phyloP scores from a whole-genome alignment of 1,139 yeast genomes.

The Meyerozyma guilliermondii region DNA sequence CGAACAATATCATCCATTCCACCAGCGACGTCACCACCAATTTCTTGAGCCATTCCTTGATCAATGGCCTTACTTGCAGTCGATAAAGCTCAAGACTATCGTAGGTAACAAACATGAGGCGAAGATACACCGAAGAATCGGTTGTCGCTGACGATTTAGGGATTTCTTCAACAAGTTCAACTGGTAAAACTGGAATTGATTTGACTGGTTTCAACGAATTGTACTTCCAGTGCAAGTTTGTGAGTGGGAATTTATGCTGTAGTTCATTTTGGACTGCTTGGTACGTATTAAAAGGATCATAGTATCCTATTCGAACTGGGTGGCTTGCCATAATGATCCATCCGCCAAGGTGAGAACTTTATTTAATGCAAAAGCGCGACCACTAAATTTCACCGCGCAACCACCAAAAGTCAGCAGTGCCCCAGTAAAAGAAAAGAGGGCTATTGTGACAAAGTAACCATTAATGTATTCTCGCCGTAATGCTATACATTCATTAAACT shows the following conservation, averaged over 20 bases:
- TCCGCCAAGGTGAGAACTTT: not conserved
- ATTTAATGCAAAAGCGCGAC: not conserved
- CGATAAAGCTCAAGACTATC: constrained; percentile 71
- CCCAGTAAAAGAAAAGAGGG: too few species aligned
- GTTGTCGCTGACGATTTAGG: constrained; percentile 22
- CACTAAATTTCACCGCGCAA: too few species aligned
- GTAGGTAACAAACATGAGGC: constrained; percentile 65
- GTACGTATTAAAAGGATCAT: constrained; percentile 78
- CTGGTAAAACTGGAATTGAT: constrained; percentile 61
- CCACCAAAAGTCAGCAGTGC: too few species aligned
- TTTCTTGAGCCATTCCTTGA: constrained; percentile 71
- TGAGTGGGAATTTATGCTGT: constrained; percentile 53
- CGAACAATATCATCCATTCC: constrained; percentile 65
- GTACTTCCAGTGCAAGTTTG: constrained; percentile 77
- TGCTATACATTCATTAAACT: too few species aligned
- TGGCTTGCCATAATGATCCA: not conserved
- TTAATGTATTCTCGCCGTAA: too few species aligned
- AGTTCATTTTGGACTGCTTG: constrained; percentile 51
- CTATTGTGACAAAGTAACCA: too few species aligned
- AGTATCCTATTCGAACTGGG: constrained; percentile 57
- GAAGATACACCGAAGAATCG: constrained; percentile 48
- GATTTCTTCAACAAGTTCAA: constrained; percentile 59
- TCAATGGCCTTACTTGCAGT: constrained; percentile 71
- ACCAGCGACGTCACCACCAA: constrained; percentile 38
- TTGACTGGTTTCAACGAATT: constrained; percentile 51